phyloP scores from a whole-genome alignment of 2,329 filamentous ascomycete species.

The Hawksworthiomyces lignivorus region DNA sequence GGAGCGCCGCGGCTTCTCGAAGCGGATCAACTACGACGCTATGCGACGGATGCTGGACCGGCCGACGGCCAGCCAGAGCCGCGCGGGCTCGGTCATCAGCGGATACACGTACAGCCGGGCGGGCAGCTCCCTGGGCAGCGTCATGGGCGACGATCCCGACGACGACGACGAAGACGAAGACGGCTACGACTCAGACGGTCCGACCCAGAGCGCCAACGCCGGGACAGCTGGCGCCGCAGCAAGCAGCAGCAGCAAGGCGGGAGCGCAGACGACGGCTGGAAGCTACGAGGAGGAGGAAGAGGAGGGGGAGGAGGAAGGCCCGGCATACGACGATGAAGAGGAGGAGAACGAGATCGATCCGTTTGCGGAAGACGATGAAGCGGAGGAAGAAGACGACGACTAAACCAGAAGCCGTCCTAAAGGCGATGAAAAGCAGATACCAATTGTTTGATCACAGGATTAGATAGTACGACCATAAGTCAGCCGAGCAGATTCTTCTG shows the following conservation, averaged over 20 bases:
- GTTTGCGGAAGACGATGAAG: conserved; percentile 10
- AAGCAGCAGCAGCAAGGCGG: too few relatives aligned
- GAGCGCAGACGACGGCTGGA: background rate
- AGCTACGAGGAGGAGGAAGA: conserved; percentile 6
- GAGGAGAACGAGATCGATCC: conserved; percentile 13
- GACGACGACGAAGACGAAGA: conserved; percentile 5
- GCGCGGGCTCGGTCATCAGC: conserved; percentile 39
- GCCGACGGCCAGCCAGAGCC: conserved; percentile 26
- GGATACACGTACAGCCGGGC: conserved; percentile 28
- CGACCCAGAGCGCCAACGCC: too few relatives aligned
- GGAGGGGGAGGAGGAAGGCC: conserved; percentile 9
- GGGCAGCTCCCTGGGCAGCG: conserved; percentile 20
- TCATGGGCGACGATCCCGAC: conserved; percentile 10
- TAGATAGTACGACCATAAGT: too few relatives aligned
- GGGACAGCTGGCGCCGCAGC: too few relatives aligned
- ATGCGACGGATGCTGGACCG: conserved; percentile 50
- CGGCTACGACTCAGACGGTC: background rate
- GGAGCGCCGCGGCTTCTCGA: conserved; percentile 61
- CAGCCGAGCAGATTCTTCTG: too few relatives aligned
- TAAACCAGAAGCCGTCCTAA: too few relatives aligned
- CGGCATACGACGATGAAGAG: conserved; percentile 9
- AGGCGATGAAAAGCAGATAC: too few relatives aligned
- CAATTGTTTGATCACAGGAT: too few relatives aligned
- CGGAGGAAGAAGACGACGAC: conserved; percentile 8
- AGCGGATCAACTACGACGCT: conserved; percentile 67